Base-by-base conservation (phyloP, 2,329 filamentous ascomycete species). In the Diaporthe amygdali region DNA sequence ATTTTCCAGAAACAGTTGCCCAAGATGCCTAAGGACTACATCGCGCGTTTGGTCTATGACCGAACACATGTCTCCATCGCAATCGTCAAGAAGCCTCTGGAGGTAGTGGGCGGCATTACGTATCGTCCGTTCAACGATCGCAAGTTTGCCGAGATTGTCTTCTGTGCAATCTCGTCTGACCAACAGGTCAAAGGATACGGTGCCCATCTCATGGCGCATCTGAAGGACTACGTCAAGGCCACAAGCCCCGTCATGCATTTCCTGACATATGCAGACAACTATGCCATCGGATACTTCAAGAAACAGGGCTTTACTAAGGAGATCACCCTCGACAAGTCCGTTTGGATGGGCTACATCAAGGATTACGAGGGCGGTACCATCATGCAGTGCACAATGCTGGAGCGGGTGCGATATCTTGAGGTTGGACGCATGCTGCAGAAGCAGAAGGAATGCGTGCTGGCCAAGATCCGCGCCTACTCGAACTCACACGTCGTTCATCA, bases 341-440 rank as follows among this genome's bases (percentile, higher is more conserved):
- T 94, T 4, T 99, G 96, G 96, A 98, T 98, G 96, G 96, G 96
- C 3, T 99, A 98, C 78, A 99, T 99, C 85, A 99, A 99, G 80
- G 96, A 99, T 80, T 99, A 99, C 81, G 96, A 99, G 82, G 96
- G 96, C 71, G 96, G 96, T 71, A 99, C 96, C 0, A 97, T 99
- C 73, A 99, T 99, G 96, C 96, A 99, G 84, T 99, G 96, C 79
- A 94, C 93, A 66, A 98, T 99, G 96, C 88, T 99, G 25, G 96
- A 96, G 9, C 93, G 93, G 74, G 94, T 98, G 68, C 93, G 96
- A 63, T 99, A 99, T 82, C 91, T 99, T 7, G 96, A 99, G 81
- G 90, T 92, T 78, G 93, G 94, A 3, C 92, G 95, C 74, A 97
- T 99, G 94, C 88, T 99, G 2, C 89, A 97, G 59, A 98, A 99